phyloP scores from a whole-genome alignment of 2,329 filamentous ascomycete species.

The Lachnellula subtilissima region DNA sequence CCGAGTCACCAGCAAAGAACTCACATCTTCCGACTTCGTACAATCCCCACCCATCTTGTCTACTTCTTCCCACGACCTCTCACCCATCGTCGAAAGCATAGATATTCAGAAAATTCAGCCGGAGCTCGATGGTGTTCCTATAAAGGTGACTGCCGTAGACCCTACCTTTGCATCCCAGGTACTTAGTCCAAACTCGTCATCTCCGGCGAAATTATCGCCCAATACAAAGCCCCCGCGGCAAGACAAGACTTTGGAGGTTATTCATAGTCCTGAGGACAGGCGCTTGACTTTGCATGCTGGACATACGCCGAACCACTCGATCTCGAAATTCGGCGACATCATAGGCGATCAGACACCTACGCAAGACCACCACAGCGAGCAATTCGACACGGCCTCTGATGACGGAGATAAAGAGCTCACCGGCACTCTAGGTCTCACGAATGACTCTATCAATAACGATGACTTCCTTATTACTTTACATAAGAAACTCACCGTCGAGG shows the following conservation, averaged over 20 bases:
- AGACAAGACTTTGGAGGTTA: conserved; percentile 19
- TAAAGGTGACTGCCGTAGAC: conserved; percentile 49
- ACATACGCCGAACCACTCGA: conserved; percentile 55
- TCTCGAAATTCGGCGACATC: conserved; percentile 42
- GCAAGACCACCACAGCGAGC: conserved; percentile 12
- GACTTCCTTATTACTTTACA: conserved; percentile 22
- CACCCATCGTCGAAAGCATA: conserved; percentile 38
- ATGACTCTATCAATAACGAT: conserved; percentile 17
- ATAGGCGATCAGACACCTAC: conserved; percentile 27
- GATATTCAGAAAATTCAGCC: conserved; percentile 55
- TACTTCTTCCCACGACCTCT: conserved; percentile 8
- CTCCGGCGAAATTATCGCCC: conserved; percentile 25
- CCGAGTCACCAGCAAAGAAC: conserved; percentile 28
- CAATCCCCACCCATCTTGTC: conserved; percentile 9
- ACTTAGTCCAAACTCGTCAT: conserved; percentile 21
- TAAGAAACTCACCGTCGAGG: conserved; percentile 23
- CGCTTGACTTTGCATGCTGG: conserved; percentile 59
- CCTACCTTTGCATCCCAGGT: conserved; percentile 29
- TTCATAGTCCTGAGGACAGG: conserved; percentile 36
- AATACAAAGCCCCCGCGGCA: conserved; percentile 15
- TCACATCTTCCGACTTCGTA: conserved; percentile 30
- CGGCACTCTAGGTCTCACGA: conserved; percentile 25
- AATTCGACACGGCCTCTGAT: conserved; percentile 10
- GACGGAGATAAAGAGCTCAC: conserved; percentile 23
- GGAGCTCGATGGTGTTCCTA: conserved; percentile 54